Conservation (phyloP, 176 grass and related monocot species). For the Melocanna baccifera region DNA sequence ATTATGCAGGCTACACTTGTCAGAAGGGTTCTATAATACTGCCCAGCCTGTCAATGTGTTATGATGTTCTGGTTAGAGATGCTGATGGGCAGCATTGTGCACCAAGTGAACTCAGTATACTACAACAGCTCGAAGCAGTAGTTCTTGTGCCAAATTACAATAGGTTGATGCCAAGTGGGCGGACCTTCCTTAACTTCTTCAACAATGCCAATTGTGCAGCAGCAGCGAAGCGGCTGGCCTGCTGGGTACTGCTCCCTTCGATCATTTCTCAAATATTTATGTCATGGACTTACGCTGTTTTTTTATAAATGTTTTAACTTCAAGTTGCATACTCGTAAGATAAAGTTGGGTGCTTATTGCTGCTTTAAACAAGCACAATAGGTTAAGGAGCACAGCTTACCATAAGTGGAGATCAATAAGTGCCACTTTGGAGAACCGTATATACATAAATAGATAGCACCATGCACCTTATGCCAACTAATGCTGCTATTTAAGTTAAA, state of each 20-base stretch:
- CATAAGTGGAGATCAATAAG: neutral
- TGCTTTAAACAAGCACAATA: neutral
- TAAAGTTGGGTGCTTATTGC: neutral
- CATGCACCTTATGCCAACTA: neutral
- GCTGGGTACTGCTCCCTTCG: conserved; percentile 70
- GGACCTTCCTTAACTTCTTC: conserved; percentile 82
- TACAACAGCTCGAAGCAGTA: conserved; percentile 91
- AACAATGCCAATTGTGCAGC: conserved; percentile 91
- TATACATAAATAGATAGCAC: conserved; percentile 4
- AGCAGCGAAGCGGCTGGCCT: conserved; percentile 89
- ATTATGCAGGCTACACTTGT: conserved; percentile 98
- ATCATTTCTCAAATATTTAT: neutral
- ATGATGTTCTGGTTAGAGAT: conserved; percentile 87
- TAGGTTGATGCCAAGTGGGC: conserved; percentile 86
- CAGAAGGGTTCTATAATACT: conserved; percentile 88
- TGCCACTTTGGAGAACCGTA: neutral
- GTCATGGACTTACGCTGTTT: neutral
- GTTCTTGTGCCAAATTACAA: conserved; percentile 97
- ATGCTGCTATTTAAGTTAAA: neutral
- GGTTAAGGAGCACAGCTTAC: neutral
- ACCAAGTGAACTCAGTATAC: conserved; percentile 86
- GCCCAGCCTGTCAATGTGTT: conserved; percentile 82
- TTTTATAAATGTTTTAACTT: neutral
- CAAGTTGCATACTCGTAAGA: conserved; percentile 1
- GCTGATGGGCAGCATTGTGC: conserved; percentile 87